Base-by-base conservation (phyloP, 352 stramenopile genomes). In the Pythium aristosporum region DNA sequence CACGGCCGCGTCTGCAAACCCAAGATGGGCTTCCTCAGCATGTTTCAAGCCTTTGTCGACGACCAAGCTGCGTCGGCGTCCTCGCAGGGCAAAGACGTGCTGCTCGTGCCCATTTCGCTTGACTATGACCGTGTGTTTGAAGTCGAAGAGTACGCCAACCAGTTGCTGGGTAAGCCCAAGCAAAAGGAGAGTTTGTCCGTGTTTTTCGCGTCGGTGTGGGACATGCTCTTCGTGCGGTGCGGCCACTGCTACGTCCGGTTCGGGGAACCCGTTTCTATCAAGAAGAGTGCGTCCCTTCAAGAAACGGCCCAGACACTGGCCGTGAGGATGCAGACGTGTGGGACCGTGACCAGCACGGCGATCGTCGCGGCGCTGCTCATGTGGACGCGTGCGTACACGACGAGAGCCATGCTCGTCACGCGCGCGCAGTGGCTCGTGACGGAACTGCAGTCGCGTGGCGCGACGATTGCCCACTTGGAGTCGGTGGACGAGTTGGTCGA, bases 81-180 rank as follows among this genome's bases (percentile, higher is more conserved):
- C 7, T 46, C 39, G 9, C 68, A 65, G 6, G 56, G 41, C 28
- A 61, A 74, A 30, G 37, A 76, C 10, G 68, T 95, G 1, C 61
- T 94, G 61, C 64, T 97, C 1, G 89, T 96, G 2, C 89, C 89
- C 0, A 92, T 97, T 34, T 89, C 88, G 13, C 71, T 97, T 13
- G 88, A 96, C 65, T 97, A 97, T 61, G 89, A 97, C 70, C 90
- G 92, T 37, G 84, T 94, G 9, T 90, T 92, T 61, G 89, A 97
- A 68, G 85, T 92, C 12, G 75, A 91, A 62, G 84, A 89, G 36
- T 97, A 97, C 61, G 83, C 84, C 4, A 89, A 91, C 58, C 86
- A 97, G 60, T 59, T 96, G 32, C 75, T 97, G 18, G 89, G 89
- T 47, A 91, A 90, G 30, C 79, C 85, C 20, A 97, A 97, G 69